Conservation (phyloP, 352 stramenopile species). For the Phytophthora capsici region DNA sequence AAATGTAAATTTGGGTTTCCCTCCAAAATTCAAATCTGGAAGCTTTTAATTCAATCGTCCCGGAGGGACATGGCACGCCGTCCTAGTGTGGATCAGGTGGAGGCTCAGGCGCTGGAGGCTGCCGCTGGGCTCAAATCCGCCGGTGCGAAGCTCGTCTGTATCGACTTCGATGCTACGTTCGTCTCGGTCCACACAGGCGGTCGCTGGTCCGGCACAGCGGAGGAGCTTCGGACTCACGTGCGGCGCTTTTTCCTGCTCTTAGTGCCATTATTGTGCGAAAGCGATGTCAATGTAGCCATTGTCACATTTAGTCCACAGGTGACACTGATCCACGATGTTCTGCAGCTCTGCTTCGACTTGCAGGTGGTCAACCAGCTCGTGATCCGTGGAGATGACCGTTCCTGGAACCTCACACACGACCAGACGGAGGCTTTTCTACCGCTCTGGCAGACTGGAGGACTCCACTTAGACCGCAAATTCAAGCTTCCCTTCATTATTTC, state of each 20-base stretch:
- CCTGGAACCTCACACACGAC: slow-evolving; percentile 59
- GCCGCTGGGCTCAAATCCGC: slow-evolving; percentile 41
- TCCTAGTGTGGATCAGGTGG: slow-evolving; percentile 31
- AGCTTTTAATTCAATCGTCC: background rate
- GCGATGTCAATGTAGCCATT: slow-evolving; percentile 63
- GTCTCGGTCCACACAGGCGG: slow-evolving; percentile 79
- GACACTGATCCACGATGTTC: slow-evolving; percentile 64
- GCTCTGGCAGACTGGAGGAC: slow-evolving; percentile 56
- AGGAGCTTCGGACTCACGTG: slow-evolving; percentile 54
- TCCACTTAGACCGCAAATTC: slow-evolving; percentile 68
- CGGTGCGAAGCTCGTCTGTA: slow-evolving; percentile 73
- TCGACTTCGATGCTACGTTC: slow-evolving; percentile 88
- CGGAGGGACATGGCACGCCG: slow-evolving; percentile 27
- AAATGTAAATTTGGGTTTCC: too few relatives aligned
- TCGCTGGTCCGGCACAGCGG: slow-evolving; percentile 50
- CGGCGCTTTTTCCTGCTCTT: slow-evolving; percentile 70
- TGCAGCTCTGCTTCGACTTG: slow-evolving; percentile 55
- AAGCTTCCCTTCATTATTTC: slow-evolving; percentile 84
- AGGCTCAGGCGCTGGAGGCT: slow-evolving; percentile 46
- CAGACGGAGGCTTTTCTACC: slow-evolving; percentile 60
- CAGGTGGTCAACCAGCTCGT: slow-evolving; percentile 53
- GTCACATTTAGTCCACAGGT: slow-evolving; percentile 86
- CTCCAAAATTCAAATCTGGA: slow-evolving; percentile 29
- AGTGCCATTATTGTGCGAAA: slow-evolving; percentile 53
- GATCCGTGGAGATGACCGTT: slow-evolving; percentile 65